Evolutionary conservation across 257 asterid species (phyloP).

Genomic region (Nicotiana tomentosiformis): DNA sequence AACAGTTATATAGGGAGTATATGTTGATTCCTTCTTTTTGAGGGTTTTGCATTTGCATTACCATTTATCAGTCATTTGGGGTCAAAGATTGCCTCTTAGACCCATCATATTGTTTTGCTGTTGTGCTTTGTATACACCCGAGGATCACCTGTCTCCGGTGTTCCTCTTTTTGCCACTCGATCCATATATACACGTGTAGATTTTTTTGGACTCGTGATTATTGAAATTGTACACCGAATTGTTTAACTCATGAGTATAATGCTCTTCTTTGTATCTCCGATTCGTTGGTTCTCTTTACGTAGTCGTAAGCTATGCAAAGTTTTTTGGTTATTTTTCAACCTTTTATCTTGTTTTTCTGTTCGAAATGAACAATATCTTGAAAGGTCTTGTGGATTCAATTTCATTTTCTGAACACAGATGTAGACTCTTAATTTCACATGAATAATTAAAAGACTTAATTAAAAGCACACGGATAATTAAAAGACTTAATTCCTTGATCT

Average conservation of each 20-base stretch:
- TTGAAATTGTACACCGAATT: background rate
- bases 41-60: conserved; percentile 1
- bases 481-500: no score
- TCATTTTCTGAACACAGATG: no score
- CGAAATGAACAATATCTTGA: background rate
- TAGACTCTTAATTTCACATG: no score
- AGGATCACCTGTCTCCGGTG: background rate
- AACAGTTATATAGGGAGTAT: conserved; percentile 5
- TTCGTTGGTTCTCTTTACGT: background rate
- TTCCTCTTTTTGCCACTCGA: conserved; percentile 4
- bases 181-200: conserved; percentile 6
- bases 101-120: background rate
- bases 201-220: background rate
- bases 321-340: background rate
- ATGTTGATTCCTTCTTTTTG: conserved; percentile 1
- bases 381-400: background rate
- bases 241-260: background rate
- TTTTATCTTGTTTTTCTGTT: background rate
- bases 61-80: conserved; percentile 1
- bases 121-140: conserved; percentile 4
- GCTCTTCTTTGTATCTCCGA: background rate
- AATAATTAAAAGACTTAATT: no score
- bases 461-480: no score
- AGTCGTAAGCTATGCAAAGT: background rate
- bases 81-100: background rate